These are phyloP conservation scores for Lathyrus sativus DNA, from an alignment of 306 rosid genomes.

Conservation along the genomic window DNA sequence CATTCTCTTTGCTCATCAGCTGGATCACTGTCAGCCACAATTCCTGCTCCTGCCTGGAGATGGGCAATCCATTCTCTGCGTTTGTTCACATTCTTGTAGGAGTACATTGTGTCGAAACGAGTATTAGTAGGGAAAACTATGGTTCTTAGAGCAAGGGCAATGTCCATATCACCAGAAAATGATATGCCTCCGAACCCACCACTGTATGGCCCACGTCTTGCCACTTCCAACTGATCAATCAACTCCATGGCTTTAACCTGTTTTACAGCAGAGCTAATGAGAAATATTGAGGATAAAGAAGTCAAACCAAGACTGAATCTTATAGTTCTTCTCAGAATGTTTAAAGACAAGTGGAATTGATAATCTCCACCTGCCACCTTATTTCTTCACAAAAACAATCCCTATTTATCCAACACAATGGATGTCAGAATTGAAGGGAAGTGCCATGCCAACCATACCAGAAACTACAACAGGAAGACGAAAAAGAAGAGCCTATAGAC, in stretches of 20 bases:
- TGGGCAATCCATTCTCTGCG: slow-evolving; percentile 94
- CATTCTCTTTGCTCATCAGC: slow-evolving; percentile 92
- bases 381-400: not conserved
- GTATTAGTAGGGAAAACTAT: slow-evolving; percentile 77
- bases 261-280: slow-evolving; percentile 38
- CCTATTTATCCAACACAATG: not conserved
- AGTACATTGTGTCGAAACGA: slow-evolving; percentile 83
- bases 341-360: not conserved
- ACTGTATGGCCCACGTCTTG: slow-evolving; percentile 95
- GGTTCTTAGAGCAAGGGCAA: slow-evolving; percentile 92
- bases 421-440: slow-evolving; percentile 28
- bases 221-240: slow-evolving; percentile 84
- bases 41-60: slow-evolving; percentile 94
- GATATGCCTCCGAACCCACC: slow-evolving; percentile 97
- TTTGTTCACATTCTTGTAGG: slow-evolving; percentile 71
- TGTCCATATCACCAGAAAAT: slow-evolving; percentile 83
- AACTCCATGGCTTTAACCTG: slow-evolving; percentile 99
- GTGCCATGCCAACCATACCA: not conserved
- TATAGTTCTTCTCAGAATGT: not conserved
- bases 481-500: slow-evolving; percentile 4
- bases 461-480: slow-evolving; percentile 6
- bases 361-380: not conserved
- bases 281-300: slow-evolving; percentile 22
- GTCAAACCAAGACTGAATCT: slow-evolving; percentile 17
- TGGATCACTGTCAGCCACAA: slow-evolving; percentile 92